Base-by-base conservation (phyloP, 1,284 basidiomycete species). In the Melanopsichium pennsylvanicum region DNA sequence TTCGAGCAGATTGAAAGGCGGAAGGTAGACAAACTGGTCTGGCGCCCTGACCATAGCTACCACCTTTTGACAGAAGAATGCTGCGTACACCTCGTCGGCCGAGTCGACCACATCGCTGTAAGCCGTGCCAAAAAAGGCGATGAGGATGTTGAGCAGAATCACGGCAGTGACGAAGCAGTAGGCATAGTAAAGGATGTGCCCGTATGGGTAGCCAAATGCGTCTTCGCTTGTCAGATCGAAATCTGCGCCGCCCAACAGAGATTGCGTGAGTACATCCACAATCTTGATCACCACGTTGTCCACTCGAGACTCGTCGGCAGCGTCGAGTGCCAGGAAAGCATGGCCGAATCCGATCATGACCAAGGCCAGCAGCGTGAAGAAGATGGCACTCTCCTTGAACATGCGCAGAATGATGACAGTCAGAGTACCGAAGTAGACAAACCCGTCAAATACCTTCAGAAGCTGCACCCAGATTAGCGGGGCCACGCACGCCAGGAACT, bases 241-340 rank as follows among this genome's bases (percentile, higher is more conserved):
- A 33, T 70, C 61, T 21, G 64, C 61, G 5, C 60, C 72, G 4
- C 74, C 88, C 16, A 95, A 83, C 18, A 96, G 81, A 13, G 90
- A 88, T 84, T 94, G 91, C 8, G 93, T 83, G 13, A 97, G 83
- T 5, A 88, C 82, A 78, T 95, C 88, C 42, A 91, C 72, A 26
- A 94, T 86, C 85, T 90, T 64, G 7, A 64, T 72, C 12, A 76
- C 82, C 25, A 86, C 84, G 51, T 90, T 88, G 22, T 64, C 52
- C 15, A 76, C 62, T 1, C 85, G 85, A 33, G 86, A 84, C 16
- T 92, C 92, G 81, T 96, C 93, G 3, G 93, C 92, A 26, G 90
- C 91, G 76, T 96, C 93, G 23, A 96, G 84, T 1, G 93, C 93
- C 76, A 90, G 92, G 68, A 95, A 84, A 2, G 88, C 90, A 82